These are phyloP conservation scores for Blastobotrys mokoenaii DNA, from an alignment of 805 yeast species.

Conservation along the genomic window DNA sequence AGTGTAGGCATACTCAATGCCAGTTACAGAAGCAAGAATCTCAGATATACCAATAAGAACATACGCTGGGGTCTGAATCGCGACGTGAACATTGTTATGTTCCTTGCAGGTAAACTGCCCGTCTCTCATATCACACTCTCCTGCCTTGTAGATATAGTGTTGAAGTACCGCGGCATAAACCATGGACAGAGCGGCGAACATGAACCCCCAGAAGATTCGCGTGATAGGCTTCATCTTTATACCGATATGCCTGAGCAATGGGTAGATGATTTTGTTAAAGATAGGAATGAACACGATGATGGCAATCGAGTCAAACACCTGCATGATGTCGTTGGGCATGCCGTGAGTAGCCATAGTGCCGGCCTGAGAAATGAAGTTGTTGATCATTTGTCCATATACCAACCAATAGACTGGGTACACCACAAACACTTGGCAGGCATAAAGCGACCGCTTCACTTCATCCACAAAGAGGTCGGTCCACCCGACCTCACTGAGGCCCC, in stretches of 20 bases:
- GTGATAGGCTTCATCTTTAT: constrained; percentile 61
- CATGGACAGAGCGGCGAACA: constrained; percentile 59
- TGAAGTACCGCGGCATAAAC: constrained; percentile 70
- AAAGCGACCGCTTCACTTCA: constrained; percentile 55
- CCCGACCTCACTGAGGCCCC: constrained; percentile 31
- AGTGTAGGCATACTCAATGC: constrained; percentile 76
- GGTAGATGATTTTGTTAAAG: constrained; percentile 50
- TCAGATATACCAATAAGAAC: constrained; percentile 66
- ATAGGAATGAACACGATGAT: constrained; percentile 72
- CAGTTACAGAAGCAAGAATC: constrained; percentile 72
- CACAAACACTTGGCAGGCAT: constrained; percentile 65
- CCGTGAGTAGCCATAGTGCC: constrained; percentile 68
- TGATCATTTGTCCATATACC: constrained; percentile 64
- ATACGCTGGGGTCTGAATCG: constrained; percentile 64
- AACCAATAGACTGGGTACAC: constrained; percentile 71
- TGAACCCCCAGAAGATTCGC: constrained; percentile 62
- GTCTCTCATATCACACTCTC: constrained; percentile 66
- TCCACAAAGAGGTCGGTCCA: constrained; percentile 71
- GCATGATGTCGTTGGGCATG: constrained; percentile 72
- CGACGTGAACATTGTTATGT: constrained; percentile 51
- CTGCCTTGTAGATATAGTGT: constrained; percentile 56
- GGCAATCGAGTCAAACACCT: constrained; percentile 67
- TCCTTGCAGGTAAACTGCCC: constrained; percentile 45
- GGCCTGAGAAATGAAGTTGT: constrained; percentile 67
- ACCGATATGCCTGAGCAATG: constrained; percentile 39